Evolutionary conservation across 2,329 filamentous ascomycete genomes (phyloP), one percentile per base, ranked within the genome.

Genomic region (Apiospora rasikravindrae): DNA sequence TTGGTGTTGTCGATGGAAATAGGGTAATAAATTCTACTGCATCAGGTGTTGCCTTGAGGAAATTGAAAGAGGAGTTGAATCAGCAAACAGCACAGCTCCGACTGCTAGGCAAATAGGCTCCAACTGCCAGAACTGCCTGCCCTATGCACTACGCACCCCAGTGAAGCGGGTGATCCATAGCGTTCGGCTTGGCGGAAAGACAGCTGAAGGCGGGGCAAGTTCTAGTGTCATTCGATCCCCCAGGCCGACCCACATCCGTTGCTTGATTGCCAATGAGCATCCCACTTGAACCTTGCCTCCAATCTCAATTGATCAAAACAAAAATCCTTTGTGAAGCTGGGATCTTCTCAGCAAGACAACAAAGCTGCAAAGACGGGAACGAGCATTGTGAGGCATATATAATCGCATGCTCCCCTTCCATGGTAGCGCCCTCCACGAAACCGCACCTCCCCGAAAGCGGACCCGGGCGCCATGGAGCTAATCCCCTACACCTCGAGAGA

Each of bases 401-500:
- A 61, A 8, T 22, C 40, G 33, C 33, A 10, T n/a, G 8, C 22
- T 49, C 45, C 57, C 19, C 19, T 33, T 37, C 33, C 33, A 64
- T 64, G 57, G 19, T 64, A 64, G 10, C 57, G 40, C 13, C 33
- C 13, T 40, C 33, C 3, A 14, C 57, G 22, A 64, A 11, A 64
- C 33, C 19, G 29, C 33, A 40, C 57, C 33, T 64, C 57, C 16
- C 33, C 57, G 33, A n/a, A 64, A 37, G 57, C 40, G 57, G 57
- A n/a, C 10, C 24, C 57, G 33, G 33, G 57, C 40, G 40, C 24
- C 47, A 83, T 90, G 88, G 95, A 93, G 76, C 86, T 96, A 77
- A 91, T 96, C 75, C 93, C 93, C 4, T 96, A 95, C 80, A 88
- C 89, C 71, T 89, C 91, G 68, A 88, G 88, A 74, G 93, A 94